Conservation (phyloP, 441 rosid species). For the Euphorbia corollata region DNA sequence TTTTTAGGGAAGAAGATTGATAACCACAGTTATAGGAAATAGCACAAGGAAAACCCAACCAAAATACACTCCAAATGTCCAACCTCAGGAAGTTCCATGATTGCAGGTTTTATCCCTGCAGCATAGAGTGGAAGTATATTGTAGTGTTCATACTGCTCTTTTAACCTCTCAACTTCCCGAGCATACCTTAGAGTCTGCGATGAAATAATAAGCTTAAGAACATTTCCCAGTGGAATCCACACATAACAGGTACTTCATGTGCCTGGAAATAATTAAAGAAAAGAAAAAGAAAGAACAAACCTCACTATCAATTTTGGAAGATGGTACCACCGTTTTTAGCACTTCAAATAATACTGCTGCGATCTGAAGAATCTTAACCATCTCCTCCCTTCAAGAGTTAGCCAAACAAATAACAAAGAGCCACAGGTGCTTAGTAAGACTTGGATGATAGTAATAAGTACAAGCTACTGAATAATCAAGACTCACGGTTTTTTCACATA, state of each 20-base stretch:
- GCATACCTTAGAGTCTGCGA: constrained; percentile 61
- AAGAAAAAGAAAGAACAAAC: constrained; percentile 32
- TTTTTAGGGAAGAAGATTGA: constrained; percentile 15
- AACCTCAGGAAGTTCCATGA: constrained; percentile 94
- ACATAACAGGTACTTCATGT: constrained; percentile 13
- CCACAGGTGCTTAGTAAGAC: constrained; percentile 19
- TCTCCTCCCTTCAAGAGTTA: constrained; percentile 71
- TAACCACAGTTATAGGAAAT: constrained; percentile 19
- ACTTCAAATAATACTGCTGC: constrained; percentile 84
- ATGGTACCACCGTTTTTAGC: constrained; percentile 52
- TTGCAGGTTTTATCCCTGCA: constrained; percentile 61
- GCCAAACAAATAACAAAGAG: constrained; percentile 19
- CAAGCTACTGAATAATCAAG: constrained; percentile 14
- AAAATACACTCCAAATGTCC: constrained; percentile 17
- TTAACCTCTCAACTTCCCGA: constrained; percentile 60
- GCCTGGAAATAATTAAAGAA: constrained; percentile 1
- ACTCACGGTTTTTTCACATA: constrained; percentile 67
- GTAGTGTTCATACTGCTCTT: constrained; percentile 53
- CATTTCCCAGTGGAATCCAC: constrained; percentile 15
- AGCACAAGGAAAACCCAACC: constrained; percentile 18
- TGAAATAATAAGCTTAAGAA: constrained; percentile 8
- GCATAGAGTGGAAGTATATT: constrained; percentile 83
- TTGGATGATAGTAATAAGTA: neutral
- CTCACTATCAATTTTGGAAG: constrained; percentile 49
- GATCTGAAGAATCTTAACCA: constrained; percentile 74